These are phyloP conservation scores for Chalaropsis thielavioides DNA, from an alignment of 2,329 filamentous ascomycete species.

Conservation along the genomic window DNA sequence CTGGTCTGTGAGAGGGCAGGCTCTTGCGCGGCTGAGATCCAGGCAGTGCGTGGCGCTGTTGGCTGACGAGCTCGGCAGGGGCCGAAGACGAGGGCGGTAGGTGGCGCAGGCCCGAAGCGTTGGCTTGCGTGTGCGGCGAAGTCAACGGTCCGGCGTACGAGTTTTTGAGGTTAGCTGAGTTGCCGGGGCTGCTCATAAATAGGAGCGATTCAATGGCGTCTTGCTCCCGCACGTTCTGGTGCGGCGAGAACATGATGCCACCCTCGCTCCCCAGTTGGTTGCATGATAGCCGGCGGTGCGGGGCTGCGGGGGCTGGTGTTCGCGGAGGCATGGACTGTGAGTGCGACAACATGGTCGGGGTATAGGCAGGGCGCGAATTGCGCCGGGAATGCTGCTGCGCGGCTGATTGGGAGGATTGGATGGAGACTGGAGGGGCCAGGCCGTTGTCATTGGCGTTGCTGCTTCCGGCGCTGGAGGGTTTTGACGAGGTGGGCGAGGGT, in stretches of 20 bases:
- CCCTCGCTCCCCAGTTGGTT: slow-evolving; percentile 30
- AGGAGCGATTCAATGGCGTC: slow-evolving; percentile 68
- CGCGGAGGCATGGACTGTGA: slow-evolving; percentile 31
- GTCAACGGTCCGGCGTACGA: slow-evolving; percentile 32
- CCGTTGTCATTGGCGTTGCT: slow-evolving; percentile 13
- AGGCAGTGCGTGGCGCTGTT: slow-evolving; percentile 29
- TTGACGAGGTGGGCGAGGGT: slow-evolving; percentile 3
- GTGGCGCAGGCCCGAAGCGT: slow-evolving; percentile 19
- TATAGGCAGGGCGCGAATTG: slow-evolving; percentile 36
- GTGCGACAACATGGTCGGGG: slow-evolving; percentile 36
- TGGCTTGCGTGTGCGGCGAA: slow-evolving; percentile 22
- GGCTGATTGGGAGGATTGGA: slow-evolving; percentile 33
- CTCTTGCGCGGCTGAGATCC: slow-evolving; percentile 36
- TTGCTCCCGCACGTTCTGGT: slow-evolving; percentile 57
- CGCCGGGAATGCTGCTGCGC: slow-evolving; percentile 28
- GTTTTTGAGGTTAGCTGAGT: slow-evolving; percentile 49
- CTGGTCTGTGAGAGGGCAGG: slow-evolving; percentile 35
- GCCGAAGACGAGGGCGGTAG: slow-evolving; percentile 1
- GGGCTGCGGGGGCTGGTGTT: slow-evolving; percentile 19
- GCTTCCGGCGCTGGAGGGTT: background rate
- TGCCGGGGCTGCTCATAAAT: slow-evolving; percentile 68
- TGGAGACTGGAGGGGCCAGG: slow-evolving; percentile 41
- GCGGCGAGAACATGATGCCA: slow-evolving; percentile 50
- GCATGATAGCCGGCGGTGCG: slow-evolving; percentile 24
- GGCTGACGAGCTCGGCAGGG: slow-evolving; percentile 18